Evolutionary conservation across 371 early-diverging fungal genomes (phyloP).

Genomic region (Saksenaea oblongispora): DNA sequence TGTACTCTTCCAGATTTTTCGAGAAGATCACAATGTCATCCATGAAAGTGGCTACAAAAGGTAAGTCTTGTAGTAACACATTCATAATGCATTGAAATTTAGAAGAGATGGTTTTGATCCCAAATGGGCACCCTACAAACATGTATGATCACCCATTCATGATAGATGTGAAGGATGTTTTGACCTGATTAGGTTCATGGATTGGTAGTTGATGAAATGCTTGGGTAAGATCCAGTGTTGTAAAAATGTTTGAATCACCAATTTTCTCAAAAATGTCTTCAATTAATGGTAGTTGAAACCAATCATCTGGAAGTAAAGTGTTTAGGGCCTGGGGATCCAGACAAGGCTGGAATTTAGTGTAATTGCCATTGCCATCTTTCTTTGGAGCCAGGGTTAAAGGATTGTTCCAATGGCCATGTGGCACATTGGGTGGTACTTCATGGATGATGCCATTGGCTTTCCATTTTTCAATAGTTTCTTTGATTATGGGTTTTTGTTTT

Average conservation of each 20-base stretch:
- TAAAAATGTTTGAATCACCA: background rate
- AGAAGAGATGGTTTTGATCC: no score
- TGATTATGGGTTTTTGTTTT: no score
- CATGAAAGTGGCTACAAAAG: no score
- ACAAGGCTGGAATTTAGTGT: conserved; percentile 9
- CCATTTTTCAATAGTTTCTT: background rate
- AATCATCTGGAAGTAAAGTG: background rate
- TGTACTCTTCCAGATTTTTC: no score
- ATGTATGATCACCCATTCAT: no score
- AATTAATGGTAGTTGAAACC: background rate
- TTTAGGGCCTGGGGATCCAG: conserved; percentile 19
- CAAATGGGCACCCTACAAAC: no score
- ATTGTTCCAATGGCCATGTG: conserved; percentile 8
- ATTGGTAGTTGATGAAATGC: background rate
- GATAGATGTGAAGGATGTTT: background rate
- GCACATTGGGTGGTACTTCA: background rate
- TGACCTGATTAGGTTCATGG: background rate
- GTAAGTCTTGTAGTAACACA: no score
- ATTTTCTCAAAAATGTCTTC: conserved; percentile 1
- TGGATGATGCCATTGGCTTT: background rate
- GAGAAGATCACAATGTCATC: no score
- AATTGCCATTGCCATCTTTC: conserved; percentile 15
- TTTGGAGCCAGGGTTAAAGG: conserved; percentile 23
- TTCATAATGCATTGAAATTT: no score
- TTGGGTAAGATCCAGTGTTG: background rate